Percentiles rank a stretch among this genome's conserved stretches.
phyloP scores from a whole-genome alignment of 495 filamentous ascomycete genomes.

The Lasiosphaeria ovina region DNA sequence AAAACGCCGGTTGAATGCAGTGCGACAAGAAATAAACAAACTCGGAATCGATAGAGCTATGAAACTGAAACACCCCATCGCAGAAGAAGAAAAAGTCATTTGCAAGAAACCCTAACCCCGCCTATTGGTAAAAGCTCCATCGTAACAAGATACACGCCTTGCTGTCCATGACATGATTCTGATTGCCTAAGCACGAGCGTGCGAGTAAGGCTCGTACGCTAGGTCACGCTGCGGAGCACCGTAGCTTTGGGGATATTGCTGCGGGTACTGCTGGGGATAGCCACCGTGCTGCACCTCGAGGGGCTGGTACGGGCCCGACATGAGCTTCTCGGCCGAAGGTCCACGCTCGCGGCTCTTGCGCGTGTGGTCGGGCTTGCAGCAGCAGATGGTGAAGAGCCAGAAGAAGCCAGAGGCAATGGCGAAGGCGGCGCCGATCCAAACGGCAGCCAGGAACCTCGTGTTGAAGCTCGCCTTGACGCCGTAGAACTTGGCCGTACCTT shows the following conservation, averaged over 20 bases:
- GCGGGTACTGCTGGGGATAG: constrained; percentile 35
- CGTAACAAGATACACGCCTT: background rate
- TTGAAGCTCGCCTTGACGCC: constrained; percentile 63
- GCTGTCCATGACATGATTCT: background rate
- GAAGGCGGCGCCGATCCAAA: constrained; percentile 80
- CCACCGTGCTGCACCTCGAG: constrained; percentile 35
- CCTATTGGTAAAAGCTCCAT: background rate
- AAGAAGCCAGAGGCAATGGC: constrained; percentile 70
- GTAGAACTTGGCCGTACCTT: constrained; percentile 62
- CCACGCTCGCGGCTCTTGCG: constrained; percentile 20
- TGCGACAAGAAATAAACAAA: no score
- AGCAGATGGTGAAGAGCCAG: constrained; percentile 90
- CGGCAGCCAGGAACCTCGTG: constrained; percentile 61
- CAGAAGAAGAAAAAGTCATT: no score
- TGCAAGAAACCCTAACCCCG: no score
- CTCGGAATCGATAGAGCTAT: no score
- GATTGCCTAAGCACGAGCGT: constrained; percentile 36
- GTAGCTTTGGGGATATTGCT: constrained; percentile 18
- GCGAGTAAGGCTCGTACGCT: constrained; percentile 57
- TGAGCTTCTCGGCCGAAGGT: constrained; percentile 46
- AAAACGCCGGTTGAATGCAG: background rate
- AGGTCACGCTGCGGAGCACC: constrained; percentile 27
- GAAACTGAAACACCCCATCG: no score
- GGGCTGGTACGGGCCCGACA: constrained; percentile 42
- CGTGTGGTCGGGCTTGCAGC: constrained; percentile 60